phyloP scores from a whole-genome alignment of 805 yeast species.

The Scheffersomyces amazonensis region DNA sequence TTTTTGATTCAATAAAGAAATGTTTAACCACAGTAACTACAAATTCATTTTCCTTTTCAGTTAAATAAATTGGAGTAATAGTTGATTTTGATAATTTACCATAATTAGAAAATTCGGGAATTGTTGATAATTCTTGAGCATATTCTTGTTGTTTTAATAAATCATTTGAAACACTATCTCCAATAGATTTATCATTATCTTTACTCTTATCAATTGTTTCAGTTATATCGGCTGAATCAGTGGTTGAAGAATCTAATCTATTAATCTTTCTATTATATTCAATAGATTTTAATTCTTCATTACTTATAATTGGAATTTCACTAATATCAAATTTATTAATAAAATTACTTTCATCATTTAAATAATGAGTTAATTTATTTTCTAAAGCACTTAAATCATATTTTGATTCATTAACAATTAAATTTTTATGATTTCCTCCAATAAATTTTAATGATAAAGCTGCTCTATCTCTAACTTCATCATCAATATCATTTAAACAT shows the following conservation, averaged over 20 bases:
- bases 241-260: slow-evolving; percentile 27
- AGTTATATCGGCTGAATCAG: slow-evolving; percentile 15
- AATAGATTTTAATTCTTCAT: slow-evolving; percentile 66
- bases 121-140: slow-evolving; percentile 62
- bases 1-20: slow-evolving; percentile 61
- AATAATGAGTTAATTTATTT: slow-evolving; percentile 68
- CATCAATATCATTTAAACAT: slow-evolving; percentile 86
- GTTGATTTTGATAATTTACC: slow-evolving; percentile 79
- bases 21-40: slow-evolving; percentile 84
- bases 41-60: slow-evolving; percentile 92
- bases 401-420: slow-evolving; percentile 64
- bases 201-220: slow-evolving; percentile 18
- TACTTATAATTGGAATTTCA: slow-evolving; percentile 60
- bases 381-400: slow-evolving; percentile 80
- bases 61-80: slow-evolving; percentile 55
- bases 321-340: slow-evolving; percentile 66
- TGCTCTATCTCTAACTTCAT: slow-evolving; percentile 98
- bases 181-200: slow-evolving; percentile 13
- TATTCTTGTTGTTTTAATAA: slow-evolving; percentile 58
- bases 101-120: slow-evolving; percentile 70
- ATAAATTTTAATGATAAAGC: slow-evolving; percentile 76
- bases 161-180: slow-evolving; percentile 19
- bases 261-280: slow-evolving; percentile 54
- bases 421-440: slow-evolving; percentile 29
- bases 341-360: slow-evolving; percentile 51